Evolutionary conservation across 805 yeast genomes (phyloP), one percentile per base, ranked within the genome.

Genomic region (Schwanniomyces occidentalis): DNA sequence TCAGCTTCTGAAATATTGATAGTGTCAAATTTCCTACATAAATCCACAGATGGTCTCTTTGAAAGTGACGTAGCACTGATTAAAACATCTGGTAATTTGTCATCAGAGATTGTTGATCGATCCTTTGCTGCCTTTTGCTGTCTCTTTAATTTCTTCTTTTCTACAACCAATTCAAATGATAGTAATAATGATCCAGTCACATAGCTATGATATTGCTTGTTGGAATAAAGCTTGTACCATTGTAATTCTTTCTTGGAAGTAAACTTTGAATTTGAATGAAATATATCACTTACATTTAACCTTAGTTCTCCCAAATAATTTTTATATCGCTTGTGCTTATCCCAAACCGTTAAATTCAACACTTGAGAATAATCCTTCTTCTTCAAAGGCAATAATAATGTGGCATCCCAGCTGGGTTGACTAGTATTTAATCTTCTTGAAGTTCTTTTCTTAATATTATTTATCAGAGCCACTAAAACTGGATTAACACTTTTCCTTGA

Each of bases 111-210:
- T 13, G 29, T 24, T 16, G 13, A 14, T 16, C n/a, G 8, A 16
- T 21, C 16, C 21, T 21, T 30, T 20, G 8, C 24, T 13, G 24
- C 24, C 24, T 34, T 31, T 8, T 31, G 32, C 36, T 21, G 12
- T 18, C 27, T 20, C 32, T 31, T 42, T 10, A 24, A 29, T 24
- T 37, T 41, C 20, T 44, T 35, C 23, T 32, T 38, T 24, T 52
- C 54, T 4, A 58, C 50, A 7, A 49, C 44, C 31, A 74, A 43
- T 35, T 69, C 73, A 38, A 73, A 65, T 22, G 71, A 66, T 7
- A 71, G 32, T 15, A 71, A 52, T 9, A 75, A 36, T 0, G 76
- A 69, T 0, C 80, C 80, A 1, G 78, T 71, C 8, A 73, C 72
- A 46, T 61, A 75, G 9, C 67, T 52, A 24, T 65, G 63, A 34